Evolutionary conservation across 257 asterid genomes (phyloP).

Genomic region (Solanum medicagineum): DNA sequence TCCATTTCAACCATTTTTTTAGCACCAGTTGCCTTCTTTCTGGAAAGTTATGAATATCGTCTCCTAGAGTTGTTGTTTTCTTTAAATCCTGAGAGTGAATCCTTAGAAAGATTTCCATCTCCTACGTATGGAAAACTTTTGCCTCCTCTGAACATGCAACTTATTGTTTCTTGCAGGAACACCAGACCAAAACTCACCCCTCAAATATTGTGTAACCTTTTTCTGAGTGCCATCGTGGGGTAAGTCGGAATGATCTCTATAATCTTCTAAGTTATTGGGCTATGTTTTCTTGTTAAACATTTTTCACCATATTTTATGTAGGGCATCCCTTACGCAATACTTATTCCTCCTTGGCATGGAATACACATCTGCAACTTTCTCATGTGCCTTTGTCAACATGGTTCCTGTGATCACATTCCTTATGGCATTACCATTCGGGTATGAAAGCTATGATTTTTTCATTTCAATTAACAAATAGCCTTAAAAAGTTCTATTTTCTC

Average conservation of each 20-base stretch:
- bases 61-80: neutral
- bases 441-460: neutral
- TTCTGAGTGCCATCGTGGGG: conserved; percentile 71
- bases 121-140: neutral
- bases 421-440: conserved; percentile 75
- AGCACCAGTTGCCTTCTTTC: conserved; percentile 48
- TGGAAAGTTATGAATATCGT: conserved; percentile 36
- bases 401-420: conserved; percentile 56
- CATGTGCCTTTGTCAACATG: conserved; percentile 68
- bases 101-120: neutral
- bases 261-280: neutral
- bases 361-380: conserved; percentile 68
- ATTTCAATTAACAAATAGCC: neutral
- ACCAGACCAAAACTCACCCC: conserved; percentile 59
- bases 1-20: conserved; percentile 46
- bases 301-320: conserved; percentile 4
- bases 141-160: neutral
- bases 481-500: neutral
- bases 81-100: neutral
- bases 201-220: conserved; percentile 32
- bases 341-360: conserved; percentile 69
- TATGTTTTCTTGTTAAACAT: neutral
- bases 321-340: conserved; percentile 71
- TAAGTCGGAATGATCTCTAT: conserved; percentile 6
- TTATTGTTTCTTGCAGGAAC: conserved; percentile 32